phyloP scores from a whole-genome alignment of 108 stramenopile genomes.

The Tribonema minus region DNA sequence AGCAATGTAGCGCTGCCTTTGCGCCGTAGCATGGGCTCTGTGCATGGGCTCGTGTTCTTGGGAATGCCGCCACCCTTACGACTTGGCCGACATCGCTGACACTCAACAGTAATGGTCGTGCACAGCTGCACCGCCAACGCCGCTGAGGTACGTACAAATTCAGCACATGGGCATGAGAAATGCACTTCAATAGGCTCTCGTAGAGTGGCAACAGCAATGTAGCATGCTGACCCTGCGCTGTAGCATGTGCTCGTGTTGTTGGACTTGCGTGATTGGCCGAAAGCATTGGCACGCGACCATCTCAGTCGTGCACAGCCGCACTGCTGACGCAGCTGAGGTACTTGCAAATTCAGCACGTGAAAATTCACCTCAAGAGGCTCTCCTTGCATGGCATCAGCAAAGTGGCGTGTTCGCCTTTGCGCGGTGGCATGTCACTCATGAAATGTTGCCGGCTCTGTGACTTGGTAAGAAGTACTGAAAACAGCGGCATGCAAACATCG shows the following conservation, averaged over 20 bases:
- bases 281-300: slow-evolving; percentile 82
- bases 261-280: too few relatives aligned
- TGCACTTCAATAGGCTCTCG: neutral
- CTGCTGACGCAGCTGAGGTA: slow-evolving; percentile 57
- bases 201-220: neutral
- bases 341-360: neutral
- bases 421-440: neutral
- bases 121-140: slow-evolving; percentile 80
- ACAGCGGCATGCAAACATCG: slow-evolving; percentile 82
- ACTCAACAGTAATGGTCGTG: slow-evolving; percentile 89
- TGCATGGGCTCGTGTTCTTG: neutral
- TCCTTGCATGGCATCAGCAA: neutral
- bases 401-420: neutral
- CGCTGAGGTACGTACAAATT: slow-evolving; percentile 16
- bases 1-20: neutral
- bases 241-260: neutral
- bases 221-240: neutral
- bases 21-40: neutral
- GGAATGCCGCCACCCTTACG: neutral
- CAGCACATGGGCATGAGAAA: neutral
- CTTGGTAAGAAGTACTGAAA: too few relatives aligned
- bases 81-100: too few relatives aligned
- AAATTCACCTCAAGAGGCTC: neutral
- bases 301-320: slow-evolving; percentile 88
- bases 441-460: neutral